phyloP scores from a whole-genome alignment of 2,329 filamentous ascomycete genomes.

The Phialophora expanda region DNA sequence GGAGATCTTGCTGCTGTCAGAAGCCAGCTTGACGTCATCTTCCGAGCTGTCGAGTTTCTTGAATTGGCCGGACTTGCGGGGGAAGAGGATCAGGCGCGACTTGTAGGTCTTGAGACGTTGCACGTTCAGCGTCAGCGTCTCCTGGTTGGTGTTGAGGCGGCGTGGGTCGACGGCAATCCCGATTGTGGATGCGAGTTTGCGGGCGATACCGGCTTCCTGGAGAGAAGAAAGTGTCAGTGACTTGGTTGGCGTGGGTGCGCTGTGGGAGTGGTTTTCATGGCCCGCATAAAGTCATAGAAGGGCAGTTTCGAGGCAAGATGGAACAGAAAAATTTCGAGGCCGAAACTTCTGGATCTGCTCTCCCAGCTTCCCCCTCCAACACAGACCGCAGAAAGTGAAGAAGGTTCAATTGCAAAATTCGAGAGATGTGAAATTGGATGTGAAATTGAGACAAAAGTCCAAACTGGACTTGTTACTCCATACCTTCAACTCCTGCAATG shows the following conservation, averaged over 20 bases:
- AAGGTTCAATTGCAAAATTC: not conserved
- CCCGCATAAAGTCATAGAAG: not conserved
- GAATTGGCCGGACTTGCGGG: slow-evolving; percentile 88
- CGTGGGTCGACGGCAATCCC: slow-evolving; percentile 96
- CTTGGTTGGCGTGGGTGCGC: not conserved
- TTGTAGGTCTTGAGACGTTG: slow-evolving; percentile 98
- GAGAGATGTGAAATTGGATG: not conserved
- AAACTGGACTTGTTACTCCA: slow-evolving; percentile 36
- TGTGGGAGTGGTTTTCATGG: not conserved
- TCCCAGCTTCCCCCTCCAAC: not conserved
- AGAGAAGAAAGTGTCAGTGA: not conserved
- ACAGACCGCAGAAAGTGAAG: not conserved
- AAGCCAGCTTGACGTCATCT: slow-evolving; percentile 76
- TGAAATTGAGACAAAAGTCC: not conserved
- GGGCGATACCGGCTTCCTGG: slow-evolving; percentile 92
- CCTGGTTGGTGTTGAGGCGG: slow-evolving; percentile 95
- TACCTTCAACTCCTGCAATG: slow-evolving; percentile 98
- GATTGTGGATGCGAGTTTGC: slow-evolving; percentile 92
- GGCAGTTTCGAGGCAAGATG: not conserved
- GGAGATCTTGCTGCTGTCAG: slow-evolving; percentile 57
- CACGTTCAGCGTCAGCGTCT: slow-evolving; percentile 92
- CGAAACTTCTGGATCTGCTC: too few species aligned
- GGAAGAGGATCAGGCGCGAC: slow-evolving; percentile 95
- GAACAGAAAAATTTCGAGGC: not conserved
- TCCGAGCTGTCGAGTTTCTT: slow-evolving; percentile 90